Conservation (phyloP, 2,329 filamentous ascomycete species). For the Elsinoe arachidis region DNA sequence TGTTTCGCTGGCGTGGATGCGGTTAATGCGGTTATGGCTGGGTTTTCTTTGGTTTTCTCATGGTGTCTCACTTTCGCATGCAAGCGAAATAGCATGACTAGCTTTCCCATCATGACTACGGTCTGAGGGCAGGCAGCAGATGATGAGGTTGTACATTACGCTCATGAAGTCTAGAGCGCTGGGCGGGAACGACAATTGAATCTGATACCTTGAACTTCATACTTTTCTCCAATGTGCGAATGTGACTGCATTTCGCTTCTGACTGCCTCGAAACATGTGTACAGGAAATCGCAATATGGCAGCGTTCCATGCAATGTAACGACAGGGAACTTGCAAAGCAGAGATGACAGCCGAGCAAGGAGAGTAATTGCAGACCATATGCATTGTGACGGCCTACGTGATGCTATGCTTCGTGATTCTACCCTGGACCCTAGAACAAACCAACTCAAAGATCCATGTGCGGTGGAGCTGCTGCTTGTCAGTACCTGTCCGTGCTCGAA, state of each 20-base stretch:
- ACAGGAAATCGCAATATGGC: not conserved
- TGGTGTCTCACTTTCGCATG: slow-evolving; percentile 13
- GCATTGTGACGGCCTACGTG: not conserved
- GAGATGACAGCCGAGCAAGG: not conserved
- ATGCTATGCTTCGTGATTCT: slow-evolving; percentile 16
- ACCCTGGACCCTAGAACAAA: too few relatives aligned
- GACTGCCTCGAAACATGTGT: not conserved
- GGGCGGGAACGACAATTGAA: slow-evolving; percentile 11
- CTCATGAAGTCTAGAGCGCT: slow-evolving; percentile 13
- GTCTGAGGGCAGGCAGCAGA: slow-evolving; percentile 8
- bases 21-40: slow-evolving; percentile 19
- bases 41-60: slow-evolving; percentile 15
- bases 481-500: not conserved
- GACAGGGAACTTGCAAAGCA: not conserved
- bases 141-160: slow-evolving; percentile 14
- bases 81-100: slow-evolving; percentile 13
- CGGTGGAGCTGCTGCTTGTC: slow-evolving; percentile 38
- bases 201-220: slow-evolving; percentile 12
- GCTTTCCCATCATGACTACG: slow-evolving; percentile 13
- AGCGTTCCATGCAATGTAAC: not conserved
- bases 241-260: not conserved
- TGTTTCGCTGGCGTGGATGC: slow-evolving; percentile 16
- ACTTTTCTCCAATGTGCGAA: not conserved
- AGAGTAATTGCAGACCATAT: not conserved
- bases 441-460: slow-evolving; percentile 36